Conservation (phyloP, 495 filamentous ascomycete species). For the Hypoxylon fuscum region DNA sequence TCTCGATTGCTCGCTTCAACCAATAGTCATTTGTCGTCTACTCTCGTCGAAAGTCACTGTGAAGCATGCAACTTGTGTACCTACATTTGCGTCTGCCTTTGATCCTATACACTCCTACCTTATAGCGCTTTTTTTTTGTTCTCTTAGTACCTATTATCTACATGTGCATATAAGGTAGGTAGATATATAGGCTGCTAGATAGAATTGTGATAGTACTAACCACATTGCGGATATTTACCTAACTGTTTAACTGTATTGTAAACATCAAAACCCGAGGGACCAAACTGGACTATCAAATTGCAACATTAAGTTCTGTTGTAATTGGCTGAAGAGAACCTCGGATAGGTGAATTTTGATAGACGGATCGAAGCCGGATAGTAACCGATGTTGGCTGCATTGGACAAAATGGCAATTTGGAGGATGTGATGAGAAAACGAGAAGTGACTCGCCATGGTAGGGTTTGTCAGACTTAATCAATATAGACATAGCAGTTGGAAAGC, state of each 20-base stretch:
- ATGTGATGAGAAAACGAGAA: slow-evolving; percentile 3
- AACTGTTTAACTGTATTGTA: background rate
- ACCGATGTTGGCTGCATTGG: no score
- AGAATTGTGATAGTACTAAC: no score
- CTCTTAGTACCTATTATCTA: background rate
- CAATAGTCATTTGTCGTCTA: slow-evolving; percentile 1
- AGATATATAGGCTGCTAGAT: background rate
- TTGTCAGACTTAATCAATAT: slow-evolving; percentile 31
- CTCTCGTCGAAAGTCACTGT: background rate
- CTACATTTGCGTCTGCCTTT: background rate
- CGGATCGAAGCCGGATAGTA: slow-evolving; percentile 4
- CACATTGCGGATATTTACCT: no score
- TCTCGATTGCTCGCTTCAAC: slow-evolving; percentile 9
- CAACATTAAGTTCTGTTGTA: background rate
- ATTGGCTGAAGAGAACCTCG: slow-evolving; percentile 24
- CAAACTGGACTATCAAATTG: slow-evolving; percentile 4
- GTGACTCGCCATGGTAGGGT: slow-evolving; percentile 24
- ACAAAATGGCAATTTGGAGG: background rate
- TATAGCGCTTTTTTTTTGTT: background rate
- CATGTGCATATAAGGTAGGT: no score
- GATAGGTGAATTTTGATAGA: slow-evolving; percentile 12
- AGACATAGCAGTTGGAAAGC: slow-evolving; percentile 12
- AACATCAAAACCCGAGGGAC: no score
- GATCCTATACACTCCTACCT: background rate
- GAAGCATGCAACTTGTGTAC: slow-evolving; percentile 6